Evolutionary conservation across 495 filamentous ascomycete genomes (phyloP).

Genomic region (Podospora comata): DNA sequence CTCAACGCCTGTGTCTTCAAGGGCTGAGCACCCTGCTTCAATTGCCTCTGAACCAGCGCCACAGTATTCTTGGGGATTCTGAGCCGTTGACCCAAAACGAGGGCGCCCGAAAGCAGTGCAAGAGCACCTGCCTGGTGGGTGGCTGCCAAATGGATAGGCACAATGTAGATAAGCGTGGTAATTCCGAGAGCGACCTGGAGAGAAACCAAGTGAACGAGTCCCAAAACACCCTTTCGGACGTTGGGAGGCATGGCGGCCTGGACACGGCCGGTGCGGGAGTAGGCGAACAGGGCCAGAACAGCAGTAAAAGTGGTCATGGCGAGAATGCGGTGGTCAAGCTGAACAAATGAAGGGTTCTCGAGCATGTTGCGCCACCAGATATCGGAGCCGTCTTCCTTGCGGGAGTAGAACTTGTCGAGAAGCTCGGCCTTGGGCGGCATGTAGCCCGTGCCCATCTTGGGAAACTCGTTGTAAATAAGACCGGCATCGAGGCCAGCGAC

Average conservation of each 20-base stretch:
- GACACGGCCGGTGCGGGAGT: slow-evolving; percentile 63
- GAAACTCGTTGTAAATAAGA: slow-evolving; percentile 97
- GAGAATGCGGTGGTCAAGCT: slow-evolving; percentile 91
- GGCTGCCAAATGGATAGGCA: slow-evolving; percentile 82
- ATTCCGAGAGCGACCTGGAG: slow-evolving; percentile 85
- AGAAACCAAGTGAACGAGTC: slow-evolving; percentile 76
- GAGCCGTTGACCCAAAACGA: slow-evolving; percentile 66
- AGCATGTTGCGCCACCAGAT: slow-evolving; percentile 95
- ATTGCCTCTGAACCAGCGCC: slow-evolving; percentile 42
- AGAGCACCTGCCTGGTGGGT: slow-evolving; percentile 90
- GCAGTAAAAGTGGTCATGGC: slow-evolving; percentile 84
- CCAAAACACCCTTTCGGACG: slow-evolving; percentile 67
- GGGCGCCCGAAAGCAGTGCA: slow-evolving; percentile 74
- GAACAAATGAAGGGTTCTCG: slow-evolving; percentile 91
- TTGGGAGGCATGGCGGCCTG: slow-evolving; percentile 60
- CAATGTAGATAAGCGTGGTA: slow-evolving; percentile 84
- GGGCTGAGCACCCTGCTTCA: slow-evolving; percentile 18
- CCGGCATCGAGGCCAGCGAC: slow-evolving; percentile 95
- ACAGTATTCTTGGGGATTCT: slow-evolving; percentile 49
- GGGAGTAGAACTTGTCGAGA: slow-evolving; percentile 80
- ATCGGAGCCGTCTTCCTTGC: slow-evolving; percentile 68
- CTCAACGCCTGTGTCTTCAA: slow-evolving; percentile 9
- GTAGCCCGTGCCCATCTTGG: slow-evolving; percentile 83
- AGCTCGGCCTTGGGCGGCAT: slow-evolving; percentile 79
- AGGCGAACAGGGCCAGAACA: slow-evolving; percentile 72